phyloP scores from a whole-genome alignment of 208 protist genomes.

The Wallacemonas sp. region DNA sequence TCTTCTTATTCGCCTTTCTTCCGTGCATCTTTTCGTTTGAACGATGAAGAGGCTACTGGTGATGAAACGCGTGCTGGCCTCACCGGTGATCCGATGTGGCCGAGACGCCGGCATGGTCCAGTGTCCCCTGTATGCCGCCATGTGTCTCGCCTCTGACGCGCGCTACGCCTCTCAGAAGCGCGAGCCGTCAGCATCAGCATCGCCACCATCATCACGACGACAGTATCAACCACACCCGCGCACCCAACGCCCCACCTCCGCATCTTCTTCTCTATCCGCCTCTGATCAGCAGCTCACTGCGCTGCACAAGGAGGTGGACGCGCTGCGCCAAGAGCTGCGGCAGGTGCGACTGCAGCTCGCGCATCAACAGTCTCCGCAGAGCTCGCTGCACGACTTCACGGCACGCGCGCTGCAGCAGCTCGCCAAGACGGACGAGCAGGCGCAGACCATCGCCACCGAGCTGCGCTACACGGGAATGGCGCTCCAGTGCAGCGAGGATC shows the following conservation, averaged over 20 bases:
- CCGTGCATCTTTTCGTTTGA: too few relatives aligned
- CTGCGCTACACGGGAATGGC: constrained; percentile 78
- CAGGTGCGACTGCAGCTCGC: constrained; percentile 60
- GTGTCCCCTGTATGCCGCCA: background rate
- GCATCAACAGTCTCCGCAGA: constrained; percentile 9
- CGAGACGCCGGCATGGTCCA: background rate
- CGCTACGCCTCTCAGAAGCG: constrained; percentile 7
- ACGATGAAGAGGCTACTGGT: too few relatives aligned
- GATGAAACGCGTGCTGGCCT: too few relatives aligned
- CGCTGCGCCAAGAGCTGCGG: constrained; percentile 43
- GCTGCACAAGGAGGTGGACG: constrained; percentile 26
- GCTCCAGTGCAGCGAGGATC: constrained; percentile 62
- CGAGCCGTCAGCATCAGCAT: too few relatives aligned
- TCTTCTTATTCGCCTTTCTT: too few relatives aligned
- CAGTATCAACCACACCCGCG: too few relatives aligned
- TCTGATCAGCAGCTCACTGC: background rate
- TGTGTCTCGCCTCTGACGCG: background rate
- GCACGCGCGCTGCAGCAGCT: constrained; percentile 37
- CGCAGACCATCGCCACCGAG: constrained; percentile 48
- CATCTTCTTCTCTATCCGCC: too few relatives aligned
- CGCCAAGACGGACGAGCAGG: constrained; percentile 42
- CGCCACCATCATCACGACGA: too few relatives aligned
- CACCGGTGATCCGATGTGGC: too few relatives aligned
- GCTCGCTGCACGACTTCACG: background rate
- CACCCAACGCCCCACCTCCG: background rate